A percentile compares a stretch with the other conserved stretches of the same genome.
Conservation (phyloP, 2,329 filamentous ascomycete species). For the Penicillium sp. region DNA sequence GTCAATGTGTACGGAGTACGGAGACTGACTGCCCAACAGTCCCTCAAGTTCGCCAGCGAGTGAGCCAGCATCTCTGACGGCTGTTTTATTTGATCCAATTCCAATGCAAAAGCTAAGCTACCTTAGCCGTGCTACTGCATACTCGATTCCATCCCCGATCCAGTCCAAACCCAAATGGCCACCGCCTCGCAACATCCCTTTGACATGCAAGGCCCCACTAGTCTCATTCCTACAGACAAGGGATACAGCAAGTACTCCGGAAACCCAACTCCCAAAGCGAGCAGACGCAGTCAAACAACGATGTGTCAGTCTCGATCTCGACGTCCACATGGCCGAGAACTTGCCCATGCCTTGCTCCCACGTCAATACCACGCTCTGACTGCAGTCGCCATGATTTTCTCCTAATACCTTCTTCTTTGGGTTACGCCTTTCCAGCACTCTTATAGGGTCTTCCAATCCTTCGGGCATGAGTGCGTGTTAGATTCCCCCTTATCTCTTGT, state of each 20-base stretch:
- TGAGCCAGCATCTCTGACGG: no score
- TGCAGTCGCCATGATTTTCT: conserved; percentile 12
- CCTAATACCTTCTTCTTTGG: conserved; percentile 18
- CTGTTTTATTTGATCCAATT: no score
- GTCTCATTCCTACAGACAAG: conserved; percentile 21
- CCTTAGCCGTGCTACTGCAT: not conserved
- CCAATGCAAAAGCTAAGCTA: no score
- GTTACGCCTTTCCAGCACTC: conserved; percentile 4
- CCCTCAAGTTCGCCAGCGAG: not conserved
- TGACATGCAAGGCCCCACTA: conserved; percentile 25
- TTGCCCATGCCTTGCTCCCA: conserved; percentile 26
- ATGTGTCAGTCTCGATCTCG: conserved; percentile 18
- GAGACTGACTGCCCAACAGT: not conserved
- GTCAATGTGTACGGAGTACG: not conserved
- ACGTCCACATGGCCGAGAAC: conserved; percentile 25
- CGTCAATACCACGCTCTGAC: conserved; percentile 19
- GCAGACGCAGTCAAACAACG: conserved; percentile 11
- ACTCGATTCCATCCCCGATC: not conserved
- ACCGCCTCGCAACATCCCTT: conserved; percentile 8
- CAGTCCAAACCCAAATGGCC: not conserved
- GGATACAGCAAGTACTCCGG: conserved; percentile 9
- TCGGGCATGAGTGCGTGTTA: not conserved
- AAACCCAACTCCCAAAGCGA: conserved; percentile 5
- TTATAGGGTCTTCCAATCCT: not conserved
- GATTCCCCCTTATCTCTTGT: not conserved